These are phyloP conservation scores for Eutypa lata DNA, from an alignment of 2,329 filamentous ascomycete genomes.

Conservation along the genomic window DNA sequence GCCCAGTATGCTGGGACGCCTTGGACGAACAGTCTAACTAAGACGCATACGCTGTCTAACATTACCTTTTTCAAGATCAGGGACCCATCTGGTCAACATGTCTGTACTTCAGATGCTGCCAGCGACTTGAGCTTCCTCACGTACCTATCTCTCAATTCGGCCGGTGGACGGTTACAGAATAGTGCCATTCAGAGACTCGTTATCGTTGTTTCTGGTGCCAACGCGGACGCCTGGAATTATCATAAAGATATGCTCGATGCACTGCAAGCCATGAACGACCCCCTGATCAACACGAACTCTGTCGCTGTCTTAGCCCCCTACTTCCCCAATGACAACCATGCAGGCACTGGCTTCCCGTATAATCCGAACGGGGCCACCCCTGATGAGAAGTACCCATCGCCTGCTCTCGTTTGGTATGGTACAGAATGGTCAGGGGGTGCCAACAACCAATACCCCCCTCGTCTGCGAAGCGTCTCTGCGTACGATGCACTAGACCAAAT, in stretches of 20 bases:
- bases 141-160: constrained; percentile 4
- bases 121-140: constrained; percentile 5
- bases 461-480: constrained; percentile 1
- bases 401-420: constrained; percentile 4
- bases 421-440: constrained; percentile 4
- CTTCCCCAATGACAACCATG: constrained; percentile 5
- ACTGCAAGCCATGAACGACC: constrained; percentile 1
- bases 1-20: constrained; percentile 4
- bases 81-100: constrained; percentile 5
- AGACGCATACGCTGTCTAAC: constrained; percentile 2
- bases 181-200: constrained; percentile 1
- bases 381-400: constrained; percentile 4
- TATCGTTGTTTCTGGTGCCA: constrained; percentile 4
- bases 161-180: background rate
- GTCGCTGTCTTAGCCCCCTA: constrained; percentile 1
- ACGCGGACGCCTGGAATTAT: constrained; percentile 3
- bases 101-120: constrained; percentile 4
- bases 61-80: constrained; percentile 6
- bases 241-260: constrained; percentile 3
- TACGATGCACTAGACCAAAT: constrained; percentile 5
- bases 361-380: constrained; percentile 3
- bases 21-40: constrained; percentile 2
- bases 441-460: constrained; percentile 5
- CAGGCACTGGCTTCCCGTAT: constrained; percentile 3
- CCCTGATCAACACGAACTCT: background rate